phyloP scores from a whole-genome alignment of 2,329 filamentous ascomycete genomes.

The Claviceps pusilla region DNA sequence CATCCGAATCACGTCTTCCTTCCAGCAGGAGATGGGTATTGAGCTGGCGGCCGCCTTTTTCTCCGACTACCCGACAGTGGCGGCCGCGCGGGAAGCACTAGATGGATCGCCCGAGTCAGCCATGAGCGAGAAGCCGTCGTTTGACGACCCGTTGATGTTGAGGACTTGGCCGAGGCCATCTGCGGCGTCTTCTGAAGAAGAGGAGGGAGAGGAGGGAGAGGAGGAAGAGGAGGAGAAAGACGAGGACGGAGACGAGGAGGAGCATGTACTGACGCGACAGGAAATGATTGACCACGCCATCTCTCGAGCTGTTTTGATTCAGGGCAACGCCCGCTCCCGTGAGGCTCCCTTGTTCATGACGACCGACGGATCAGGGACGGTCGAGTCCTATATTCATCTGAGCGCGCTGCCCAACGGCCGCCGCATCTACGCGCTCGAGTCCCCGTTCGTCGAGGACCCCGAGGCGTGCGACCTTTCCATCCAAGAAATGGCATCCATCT shows the following conservation, averaged over 20 bases:
- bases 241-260: no score
- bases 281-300: neutral
- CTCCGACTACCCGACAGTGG: neutral
- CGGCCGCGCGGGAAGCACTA: neutral
- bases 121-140: neutral
- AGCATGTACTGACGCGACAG: neutral
- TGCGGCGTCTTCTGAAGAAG: no score
- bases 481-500: neutral
- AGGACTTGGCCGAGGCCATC: no score
- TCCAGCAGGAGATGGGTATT: no score
- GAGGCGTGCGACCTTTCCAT: neutral
- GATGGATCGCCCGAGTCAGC: neutral
- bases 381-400: neutral
- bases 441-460: neutral
- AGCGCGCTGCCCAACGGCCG: neutral
- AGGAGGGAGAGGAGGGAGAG: no score
- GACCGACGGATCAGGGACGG: neutral
- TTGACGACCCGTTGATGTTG: no score
- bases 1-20: no score
- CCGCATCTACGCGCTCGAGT: neutral
- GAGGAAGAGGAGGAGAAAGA: no score
- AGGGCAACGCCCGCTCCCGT: neutral
- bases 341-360: neutral
- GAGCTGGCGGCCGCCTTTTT: no score
- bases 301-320: neutral